Base-by-base conservation (phyloP, 225 moss, liverwort and hornwort species). In the Antitrichia curtipendula region DNA sequence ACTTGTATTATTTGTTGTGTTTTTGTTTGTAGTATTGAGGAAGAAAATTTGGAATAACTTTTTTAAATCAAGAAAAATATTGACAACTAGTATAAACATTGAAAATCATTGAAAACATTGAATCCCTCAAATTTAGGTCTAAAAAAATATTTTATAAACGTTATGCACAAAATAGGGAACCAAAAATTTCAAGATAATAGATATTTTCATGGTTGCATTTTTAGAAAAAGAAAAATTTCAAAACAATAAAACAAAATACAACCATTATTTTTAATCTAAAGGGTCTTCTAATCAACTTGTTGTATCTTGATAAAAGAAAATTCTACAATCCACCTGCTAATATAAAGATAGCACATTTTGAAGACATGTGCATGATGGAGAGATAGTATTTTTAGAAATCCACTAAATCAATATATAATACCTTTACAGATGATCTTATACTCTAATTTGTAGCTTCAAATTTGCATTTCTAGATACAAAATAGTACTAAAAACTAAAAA, bases 21-120 rank as follows among this genome's bases (percentile, higher is more conserved):
- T 71, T 71, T 28, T 3, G n/a, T 45, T 1, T 8, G 1, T 2
- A 25, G 41, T 15, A 41, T 0, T 16, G 0, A 16, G 5, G 2
- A 6, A 16, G 9, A 43, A 6, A 9, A n/a, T n/a, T 20, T 43
- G 5, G 6, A 43, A 43, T 16, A 16, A 2, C 3, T 16, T 38
- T 38, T 62, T 71, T 16, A 5, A 25, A 43, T 28, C 27, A 43
- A 27, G 2, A 28, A 16, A 38, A 71, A 16, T 43, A 71, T 43
- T 27, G 21, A 28, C 0, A 27, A 27, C 28, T 28, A 27, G 3
- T 43, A 43, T 9, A 71, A 9, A n/a, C n/a, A n/a, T n/a, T n/a
- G n/a, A n/a, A n/a, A n/a, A n/a, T n/a, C 2, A 28, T 1, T 71
- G 4, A 43, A 43, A 16, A 16, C 3, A 71, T 16, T 3, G 9